A percentile compares a stretch with the other conserved stretches of the same genome.
Evolutionary conservation across 495 filamentous ascomycete species (phyloP).

Genomic region (Articulospora tetracladia): DNA sequence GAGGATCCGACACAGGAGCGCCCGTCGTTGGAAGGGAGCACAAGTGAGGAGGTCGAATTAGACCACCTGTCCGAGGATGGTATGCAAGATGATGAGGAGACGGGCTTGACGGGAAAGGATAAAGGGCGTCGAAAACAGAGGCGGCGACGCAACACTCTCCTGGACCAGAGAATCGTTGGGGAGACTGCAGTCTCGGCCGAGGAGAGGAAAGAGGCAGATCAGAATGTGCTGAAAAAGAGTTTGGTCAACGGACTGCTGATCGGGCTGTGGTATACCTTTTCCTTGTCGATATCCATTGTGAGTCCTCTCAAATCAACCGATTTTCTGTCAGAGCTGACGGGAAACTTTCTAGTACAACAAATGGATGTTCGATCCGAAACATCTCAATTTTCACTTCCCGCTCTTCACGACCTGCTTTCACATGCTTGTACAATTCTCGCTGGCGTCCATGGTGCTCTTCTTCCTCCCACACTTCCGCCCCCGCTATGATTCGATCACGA

Average conservation of each 20-base stretch:
- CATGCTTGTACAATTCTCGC: conserved; percentile 92
- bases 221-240: conserved; percentile 62
- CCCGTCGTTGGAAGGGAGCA: conserved; percentile 39
- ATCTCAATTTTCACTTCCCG: conserved; percentile 88
- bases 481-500: conserved; percentile 37
- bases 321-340: neutral
- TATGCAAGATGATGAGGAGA: conserved; percentile 85
- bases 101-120: conserved; percentile 73
- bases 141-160: conserved; percentile 59
- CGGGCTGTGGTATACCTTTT: conserved; percentile 90
- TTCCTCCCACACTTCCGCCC: conserved; percentile 84
- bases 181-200: conserved; percentile 49
- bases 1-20: conserved; percentile 19
- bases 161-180: conserved; percentile 70
- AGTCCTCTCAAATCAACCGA: conserved; percentile 31
- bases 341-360: conserved; percentile 78
- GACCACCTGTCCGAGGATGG: conserved; percentile 56
- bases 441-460: conserved; percentile 76
- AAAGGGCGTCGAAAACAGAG: conserved; percentile 60
- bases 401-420: conserved; percentile 94
- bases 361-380: conserved; percentile 94
- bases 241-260: conserved; percentile 75
- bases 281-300: conserved; percentile 90
- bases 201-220: conserved; percentile 66
- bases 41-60: conserved; percentile 53